Base-by-base conservation (phyloP, 306 rosid genomes). In the Vigna unguiculata region DNA sequence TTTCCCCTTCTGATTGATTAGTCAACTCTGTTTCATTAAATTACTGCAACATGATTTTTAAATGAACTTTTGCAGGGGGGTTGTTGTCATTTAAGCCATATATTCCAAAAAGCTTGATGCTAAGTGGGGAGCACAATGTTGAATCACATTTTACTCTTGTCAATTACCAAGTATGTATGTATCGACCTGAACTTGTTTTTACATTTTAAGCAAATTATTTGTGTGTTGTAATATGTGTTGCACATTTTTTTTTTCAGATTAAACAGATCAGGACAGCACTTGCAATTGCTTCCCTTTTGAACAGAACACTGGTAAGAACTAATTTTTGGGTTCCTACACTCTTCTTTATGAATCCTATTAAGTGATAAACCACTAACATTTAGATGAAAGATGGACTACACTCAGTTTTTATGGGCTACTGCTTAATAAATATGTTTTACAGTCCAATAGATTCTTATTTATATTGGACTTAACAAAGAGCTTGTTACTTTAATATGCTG, bases 231-330 rank as follows among this genome's bases (percentile, higher is more conserved):
- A 72, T 22, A 61, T 77, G 60, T 46, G 32, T 54, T 51, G 38
- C 38, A n/a, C 73, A 32, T 80, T 32, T 75, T 52, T 83, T 83
- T 58, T 82, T 70, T 74, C 93, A 95, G 99, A 84, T 88, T 22
- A 92, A 90, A 82, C 97, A 92, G 79, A 92, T 95, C 69, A 88
- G 97, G 84, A 89, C 86, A 4, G 97, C 99, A 53, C 97, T 92
- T 74, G 96, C 97, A 10, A 86, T 95, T 86, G 96, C 99, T 82
- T 89, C 92, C 60, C 83, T 95, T 76, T 83, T 95, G 87, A 89
- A 88, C 65, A 94, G 97, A 52, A 90, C 97, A 9, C 87, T 95
- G 96, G 99, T 95, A 84, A 89, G 95, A 79, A 53, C 75, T 63
- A 38, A 66, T 58, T 63, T 72, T 21, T 41, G 49, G 69, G 73